These are phyloP conservation scores for Coemansia sp. DNA, from an alignment of 192 early-diverging fungal genomes.

Conservation along the genomic window DNA sequence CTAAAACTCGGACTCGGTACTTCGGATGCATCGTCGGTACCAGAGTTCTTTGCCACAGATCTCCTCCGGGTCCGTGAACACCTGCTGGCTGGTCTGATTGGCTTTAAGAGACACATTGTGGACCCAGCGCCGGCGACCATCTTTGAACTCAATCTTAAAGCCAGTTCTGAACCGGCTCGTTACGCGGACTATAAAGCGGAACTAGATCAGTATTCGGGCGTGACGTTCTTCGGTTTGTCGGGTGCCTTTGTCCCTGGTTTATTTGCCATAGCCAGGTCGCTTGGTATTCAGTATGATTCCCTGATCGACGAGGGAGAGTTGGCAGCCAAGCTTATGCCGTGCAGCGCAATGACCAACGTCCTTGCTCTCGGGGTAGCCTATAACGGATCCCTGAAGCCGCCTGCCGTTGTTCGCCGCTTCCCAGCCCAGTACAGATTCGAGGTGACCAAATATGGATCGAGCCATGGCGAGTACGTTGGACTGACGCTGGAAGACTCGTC, in stretches of 20 bases:
- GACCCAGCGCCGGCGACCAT: too few relatives aligned
- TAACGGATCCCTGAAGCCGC: neutral
- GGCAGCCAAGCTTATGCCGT: slow-evolving; percentile 1
- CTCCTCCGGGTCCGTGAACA: slow-evolving; percentile 19
- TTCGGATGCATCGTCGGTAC: neutral
- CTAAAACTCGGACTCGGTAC: neutral
- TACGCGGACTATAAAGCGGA: neutral
- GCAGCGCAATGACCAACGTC: slow-evolving; percentile 33
- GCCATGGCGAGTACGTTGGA: slow-evolving; percentile 33
- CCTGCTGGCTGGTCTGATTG: slow-evolving; percentile 22
- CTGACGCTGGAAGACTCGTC: slow-evolving; percentile 20
- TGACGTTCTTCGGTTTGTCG: neutral
- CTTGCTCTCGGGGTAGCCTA: neutral
- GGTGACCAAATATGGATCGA: slow-evolving; percentile 2
- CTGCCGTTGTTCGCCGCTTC: slow-evolving; percentile 11
- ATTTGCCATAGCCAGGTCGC: slow-evolving; percentile 19
- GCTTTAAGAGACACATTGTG: neutral
- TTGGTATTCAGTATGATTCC: slow-evolving; percentile 6
- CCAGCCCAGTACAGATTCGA: slow-evolving; percentile 18
- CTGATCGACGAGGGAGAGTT: too few relatives aligned
- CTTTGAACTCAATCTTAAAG: neutral
- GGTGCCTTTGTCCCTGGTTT: neutral
- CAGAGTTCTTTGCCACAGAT: slow-evolving; percentile 22
- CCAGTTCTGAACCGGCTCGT: neutral
- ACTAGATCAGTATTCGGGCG: neutral